Evolutionary conservation across 1,284 basidiomycete species (phyloP), one percentile per base, ranked within the genome.

Genomic region (Chondrostereum purpureum): DNA sequence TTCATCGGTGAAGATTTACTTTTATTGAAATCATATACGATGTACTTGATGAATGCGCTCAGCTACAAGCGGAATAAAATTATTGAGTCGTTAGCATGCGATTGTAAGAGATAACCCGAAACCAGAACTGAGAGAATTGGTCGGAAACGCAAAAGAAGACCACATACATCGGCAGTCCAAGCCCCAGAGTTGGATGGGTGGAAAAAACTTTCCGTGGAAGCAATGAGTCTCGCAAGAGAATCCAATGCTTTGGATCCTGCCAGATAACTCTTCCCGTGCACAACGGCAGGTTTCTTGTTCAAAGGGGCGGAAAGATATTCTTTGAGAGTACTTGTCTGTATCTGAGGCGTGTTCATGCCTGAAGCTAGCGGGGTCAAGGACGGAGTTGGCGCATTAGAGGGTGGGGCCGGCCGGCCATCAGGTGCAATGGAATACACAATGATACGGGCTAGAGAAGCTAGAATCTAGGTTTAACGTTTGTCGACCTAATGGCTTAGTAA

Each of bases 341-440:
- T 66, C 13, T 71, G 67, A 2, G 82, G 80, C 0, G 82, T 83
- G 51, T 62, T 77, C 58, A 74, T 68, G 6, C 75, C 77, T 10
- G 82, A 83, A 3, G 77, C 70, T 27, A 76, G 58, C 0, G 85
- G 85, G 8, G 84, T 85, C 52, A 79, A 76, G 47, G 76, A 57
- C 1, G 82, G 83, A 2, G 80, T 82, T 1, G 76, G 72, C 2
- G 73, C 66, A 53, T 66, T 72, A 1, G 72, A 74, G 6, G 63
- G 51, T 2, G 72, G 80, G 2, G 78, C 76, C 4, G 80, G 73
- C 5, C 72, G 57, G 1, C 81, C 77, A 58, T 96, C 92, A 23
- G 78, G 77, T 1, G 83, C 72, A 82, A 95, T 95, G 3, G 88
- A 93, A 64, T 92, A 94, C 4, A 95, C 85, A 51, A 96, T 88